A percentile compares a stretch with the other conserved stretches of the same genome.
Evolutionary conservation across 179 eudicot genomes (phyloP).

Genomic region (Kewa caespitosa): DNA sequence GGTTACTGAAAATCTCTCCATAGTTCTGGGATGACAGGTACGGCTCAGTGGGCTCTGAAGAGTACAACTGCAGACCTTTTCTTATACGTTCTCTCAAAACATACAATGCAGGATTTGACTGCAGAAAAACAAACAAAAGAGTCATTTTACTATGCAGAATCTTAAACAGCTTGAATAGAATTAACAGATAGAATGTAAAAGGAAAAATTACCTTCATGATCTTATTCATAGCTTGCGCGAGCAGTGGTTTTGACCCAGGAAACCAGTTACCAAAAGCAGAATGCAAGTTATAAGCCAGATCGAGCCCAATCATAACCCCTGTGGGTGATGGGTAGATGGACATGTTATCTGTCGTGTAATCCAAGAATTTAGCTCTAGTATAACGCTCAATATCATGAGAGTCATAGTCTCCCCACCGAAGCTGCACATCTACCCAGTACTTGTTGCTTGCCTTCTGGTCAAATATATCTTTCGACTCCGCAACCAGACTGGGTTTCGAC

Average conservation of each 20-base stretch:
- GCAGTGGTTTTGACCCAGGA: constrained; percentile 96
- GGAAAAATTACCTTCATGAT: constrained; percentile 87
- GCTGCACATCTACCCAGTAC: constrained; percentile 99
- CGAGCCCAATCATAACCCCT: constrained; percentile 97
- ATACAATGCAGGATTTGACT: constrained; percentile 98
- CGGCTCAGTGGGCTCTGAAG: constrained; percentile 99
- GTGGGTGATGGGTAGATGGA: constrained; percentile 98
- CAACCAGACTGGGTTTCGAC: constrained; percentile 98
- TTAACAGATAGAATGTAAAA: not conserved
- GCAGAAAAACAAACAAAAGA: constrained; percentile 28
- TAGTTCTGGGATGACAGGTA: constrained; percentile 96
- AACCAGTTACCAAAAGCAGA: constrained; percentile 99
- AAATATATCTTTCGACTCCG: constrained; percentile 96
- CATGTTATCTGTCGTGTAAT: constrained; percentile 99
- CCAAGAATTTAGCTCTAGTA: constrained; percentile 96
- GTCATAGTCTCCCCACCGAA: constrained; percentile 99
- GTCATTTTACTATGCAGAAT: not conserved
- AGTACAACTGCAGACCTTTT: constrained; percentile 96
- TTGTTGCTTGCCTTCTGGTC: constrained; percentile 98
- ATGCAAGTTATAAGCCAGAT: constrained; percentile 97
- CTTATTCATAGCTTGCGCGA: constrained; percentile 98
- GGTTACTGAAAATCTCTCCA: constrained; percentile 98
- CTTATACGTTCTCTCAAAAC: constrained; percentile 97
- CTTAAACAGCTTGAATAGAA: not conserved
- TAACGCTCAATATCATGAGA: constrained; percentile 99